phyloP scores from a whole-genome alignment of 306 rosid species.

The Vigna mungo region DNA sequence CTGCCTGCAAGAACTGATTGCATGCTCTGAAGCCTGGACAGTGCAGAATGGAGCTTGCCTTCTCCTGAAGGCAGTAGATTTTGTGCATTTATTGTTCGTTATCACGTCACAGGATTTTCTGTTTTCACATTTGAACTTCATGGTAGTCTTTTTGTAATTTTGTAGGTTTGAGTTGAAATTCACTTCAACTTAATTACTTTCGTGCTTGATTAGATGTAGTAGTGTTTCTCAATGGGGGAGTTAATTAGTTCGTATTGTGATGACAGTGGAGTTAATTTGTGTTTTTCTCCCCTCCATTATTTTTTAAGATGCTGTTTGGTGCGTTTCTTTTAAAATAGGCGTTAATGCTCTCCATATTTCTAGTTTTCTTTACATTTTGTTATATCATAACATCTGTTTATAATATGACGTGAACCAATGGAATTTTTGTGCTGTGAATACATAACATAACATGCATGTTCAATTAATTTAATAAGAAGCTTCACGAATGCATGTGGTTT shows the following conservation, averaged over 20 bases:
- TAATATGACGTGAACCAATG: constrained; percentile 33
- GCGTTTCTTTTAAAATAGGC: constrained; percentile 8
- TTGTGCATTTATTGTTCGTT: constrained; percentile 48
- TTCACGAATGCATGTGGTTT: constrained; percentile 42
- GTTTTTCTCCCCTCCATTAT: neutral
- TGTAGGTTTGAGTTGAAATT: constrained; percentile 70
- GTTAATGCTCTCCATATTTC: neutral
- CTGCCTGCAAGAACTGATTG: constrained; percentile 96
- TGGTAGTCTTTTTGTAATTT: constrained; percentile 56
- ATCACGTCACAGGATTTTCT: constrained; percentile 50
- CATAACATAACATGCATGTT: constrained; percentile 29
- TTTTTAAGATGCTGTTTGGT: constrained; percentile 13
- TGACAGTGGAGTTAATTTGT: constrained; percentile 15
- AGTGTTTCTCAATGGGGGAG: constrained; percentile 33
- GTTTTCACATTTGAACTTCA: constrained; percentile 39
- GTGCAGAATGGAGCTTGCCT: constrained; percentile 45
- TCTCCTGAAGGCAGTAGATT: constrained; percentile 42
- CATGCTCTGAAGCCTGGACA: constrained; percentile 70
- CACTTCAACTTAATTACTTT: constrained; percentile 47
- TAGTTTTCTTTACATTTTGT: constrained; percentile 1
- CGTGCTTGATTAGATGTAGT: constrained; percentile 45
- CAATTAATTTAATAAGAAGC: neutral
- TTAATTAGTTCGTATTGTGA: constrained; percentile 36
- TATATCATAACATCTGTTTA: neutral
- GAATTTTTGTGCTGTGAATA: constrained; percentile 42